Percentiles rank a stretch among this genome's conserved stretches.
Conservation (phyloP, 2,329 filamentous ascomycete genomes). For the Fusarium sp. region DNA sequence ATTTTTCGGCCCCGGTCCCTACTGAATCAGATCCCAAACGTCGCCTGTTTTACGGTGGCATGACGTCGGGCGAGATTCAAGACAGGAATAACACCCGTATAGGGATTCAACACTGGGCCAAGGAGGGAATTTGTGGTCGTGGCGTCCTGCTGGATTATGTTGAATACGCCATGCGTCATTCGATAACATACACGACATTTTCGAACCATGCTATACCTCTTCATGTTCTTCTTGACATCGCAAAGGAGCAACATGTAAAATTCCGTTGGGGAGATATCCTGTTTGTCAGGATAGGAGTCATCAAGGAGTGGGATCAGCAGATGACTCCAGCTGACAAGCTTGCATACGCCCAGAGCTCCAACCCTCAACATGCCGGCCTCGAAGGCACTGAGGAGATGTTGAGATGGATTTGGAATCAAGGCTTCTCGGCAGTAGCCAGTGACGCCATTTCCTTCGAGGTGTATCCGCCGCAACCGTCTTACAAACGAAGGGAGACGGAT, state of each 20-base stretch:
- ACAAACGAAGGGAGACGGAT: neutral
- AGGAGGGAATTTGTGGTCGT: neutral
- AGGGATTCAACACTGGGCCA: neutral
- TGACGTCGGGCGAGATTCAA: neutral
- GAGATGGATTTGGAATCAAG: neutral
- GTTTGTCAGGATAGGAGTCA: neutral
- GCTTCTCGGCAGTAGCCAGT: neutral
- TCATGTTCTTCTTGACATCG: neutral
- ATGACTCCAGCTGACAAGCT: neutral
- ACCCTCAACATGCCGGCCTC: neutral
- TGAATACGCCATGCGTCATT: neutral
- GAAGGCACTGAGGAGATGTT: neutral
- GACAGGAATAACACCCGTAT: neutral
- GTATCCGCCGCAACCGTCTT: neutral
- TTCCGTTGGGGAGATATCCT: neutral
- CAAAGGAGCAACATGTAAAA: neutral
- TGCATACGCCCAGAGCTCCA: neutral
- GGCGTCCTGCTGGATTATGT: neutral
- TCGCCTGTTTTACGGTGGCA: neutral
- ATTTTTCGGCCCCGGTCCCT: neutral
- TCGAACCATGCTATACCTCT: neutral
- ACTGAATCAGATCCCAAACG: neutral
- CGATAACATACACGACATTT: neutral
- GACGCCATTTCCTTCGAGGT: neutral
- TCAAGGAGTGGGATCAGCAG: neutral